These are phyloP conservation scores for Eimeria zaria DNA, from an alignment of 169 alveolate species.

Conservation along the genomic window DNA sequence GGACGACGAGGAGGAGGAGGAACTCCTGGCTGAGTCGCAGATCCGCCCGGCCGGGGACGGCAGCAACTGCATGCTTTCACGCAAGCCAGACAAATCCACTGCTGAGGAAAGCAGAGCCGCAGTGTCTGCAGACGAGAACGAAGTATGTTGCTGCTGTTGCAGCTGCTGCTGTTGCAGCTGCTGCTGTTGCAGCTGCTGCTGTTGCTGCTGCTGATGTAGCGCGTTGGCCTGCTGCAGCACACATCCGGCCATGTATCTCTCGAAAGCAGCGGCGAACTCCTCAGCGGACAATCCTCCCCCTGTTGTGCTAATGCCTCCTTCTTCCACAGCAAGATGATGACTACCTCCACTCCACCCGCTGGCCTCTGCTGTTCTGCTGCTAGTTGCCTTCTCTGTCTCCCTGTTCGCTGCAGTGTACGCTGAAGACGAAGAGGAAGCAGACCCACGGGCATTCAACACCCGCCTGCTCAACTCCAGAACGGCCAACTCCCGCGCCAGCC, in stretches of 20 bases:
- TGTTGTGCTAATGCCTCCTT: neutral
- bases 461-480: slow-evolving; percentile 10
- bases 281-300: neutral
- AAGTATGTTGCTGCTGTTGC: slow-evolving; percentile 9
- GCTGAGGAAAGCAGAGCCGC: slow-evolving; percentile 59
- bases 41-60: neutral
- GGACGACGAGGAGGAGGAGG: neutral
- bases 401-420: neutral
- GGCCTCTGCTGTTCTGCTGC: neutral
- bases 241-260: slow-evolving; percentile 1
- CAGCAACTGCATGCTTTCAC: slow-evolving; percentile 16
- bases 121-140: slow-evolving; percentile 34
- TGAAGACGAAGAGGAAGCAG: neutral
- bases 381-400: neutral
- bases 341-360: slow-evolving; percentile 1
- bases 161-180: neutral
- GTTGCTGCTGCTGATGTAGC: neutral
- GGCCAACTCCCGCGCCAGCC: slow-evolving; percentile 47
- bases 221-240: neutral
- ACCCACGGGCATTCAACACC: neutral
- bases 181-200: slow-evolving; percentile 30
- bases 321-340: neutral
- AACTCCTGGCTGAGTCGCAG: neutral
- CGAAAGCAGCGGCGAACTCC: slow-evolving; percentile 46
- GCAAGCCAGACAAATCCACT: slow-evolving; percentile 57